These are phyloP conservation scores for Schizophyllum amplum DNA, from an alignment of 1,284 basidiomycete genomes.

Conservation along the genomic window DNA sequence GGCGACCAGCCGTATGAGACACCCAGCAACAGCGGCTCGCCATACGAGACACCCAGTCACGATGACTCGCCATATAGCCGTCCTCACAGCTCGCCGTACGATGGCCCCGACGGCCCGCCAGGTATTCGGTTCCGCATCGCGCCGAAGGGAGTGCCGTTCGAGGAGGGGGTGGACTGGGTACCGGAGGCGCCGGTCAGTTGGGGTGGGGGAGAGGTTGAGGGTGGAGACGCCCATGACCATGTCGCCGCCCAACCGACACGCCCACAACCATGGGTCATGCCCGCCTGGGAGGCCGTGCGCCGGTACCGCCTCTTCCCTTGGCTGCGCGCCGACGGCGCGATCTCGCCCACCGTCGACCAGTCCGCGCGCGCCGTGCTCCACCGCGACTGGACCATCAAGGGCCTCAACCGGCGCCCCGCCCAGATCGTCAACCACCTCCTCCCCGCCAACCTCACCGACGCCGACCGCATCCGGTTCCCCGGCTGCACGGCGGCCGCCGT, in stretches of 20 bases:
- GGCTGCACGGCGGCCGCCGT: not conserved
- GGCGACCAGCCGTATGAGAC: no score
- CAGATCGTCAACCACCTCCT: not conserved
- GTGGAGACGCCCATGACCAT: no score
- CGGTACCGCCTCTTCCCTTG: not conserved
- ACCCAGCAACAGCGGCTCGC: no score
- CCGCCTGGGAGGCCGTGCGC: not conserved
- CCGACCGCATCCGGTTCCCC: not conserved
- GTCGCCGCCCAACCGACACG: no score
- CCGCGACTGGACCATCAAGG: not conserved
- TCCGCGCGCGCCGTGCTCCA: not conserved
- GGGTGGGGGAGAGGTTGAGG: no score
- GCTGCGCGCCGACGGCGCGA: not conserved
- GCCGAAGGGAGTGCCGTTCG: not conserved
- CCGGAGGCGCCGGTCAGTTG: not conserved
- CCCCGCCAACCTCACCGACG: not conserved
- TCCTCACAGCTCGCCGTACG: no score
- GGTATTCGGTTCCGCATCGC: not conserved
- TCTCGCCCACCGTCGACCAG: not conserved
- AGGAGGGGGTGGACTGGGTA: not conserved
- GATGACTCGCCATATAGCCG: no score
- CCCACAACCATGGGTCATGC: not conserved
- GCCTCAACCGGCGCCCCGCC: not conserved
- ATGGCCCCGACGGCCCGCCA: not conserved
- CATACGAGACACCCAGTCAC: no score